Evolutionary conservation across 805 yeast species (phyloP), one percentile per base, ranked within the genome.

Genomic region (Candida berthetii): DNA sequence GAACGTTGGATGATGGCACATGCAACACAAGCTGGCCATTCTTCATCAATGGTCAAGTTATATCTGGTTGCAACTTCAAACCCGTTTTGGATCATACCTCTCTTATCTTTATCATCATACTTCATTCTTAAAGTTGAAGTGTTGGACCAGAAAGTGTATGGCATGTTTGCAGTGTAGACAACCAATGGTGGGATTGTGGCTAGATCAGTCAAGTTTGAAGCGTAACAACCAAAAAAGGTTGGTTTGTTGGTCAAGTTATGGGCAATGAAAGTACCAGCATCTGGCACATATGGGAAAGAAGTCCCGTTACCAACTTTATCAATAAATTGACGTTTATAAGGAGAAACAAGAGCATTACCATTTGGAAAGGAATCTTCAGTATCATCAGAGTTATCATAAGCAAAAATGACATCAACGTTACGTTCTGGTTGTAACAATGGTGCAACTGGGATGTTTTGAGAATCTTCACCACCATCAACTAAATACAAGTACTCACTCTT

Each of bases 1-100:
- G 82, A 76, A 59, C 96, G 78, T 65, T 86, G 82, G 44, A 86
- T 70, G 37, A 87, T 74, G 9, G 95, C 96, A 69, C 96, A 87
- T 3, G 85, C 85, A 38, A 87, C 72, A 67, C 96, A 87, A 7
- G 79, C 73, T 34, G 75, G 65, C 81, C 85, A 87, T 33, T 83
- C 79, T 4, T 65, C 57, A 49, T 85, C 95, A 20, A 80, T 55
- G 13, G 95, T 82, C 31, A 78, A 62, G 57, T 85, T 86, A 43
- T 71, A 68, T 54, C 83, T 74, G 1, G 90, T 69, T 11, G 82
- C 74, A 13, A 76, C 71, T 51, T 84, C 86, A 56, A 78, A 84
- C 9, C 96, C 96, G 58, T 88, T 88, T 50, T 69, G 61, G 42
- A 87, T 74, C 69, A 87, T 73, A 0, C 72, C 66, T 35, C 66